These are phyloP conservation scores for Colletotrichum australisinense DNA, from an alignment of 2,329 filamentous ascomycete species.

Conservation along the genomic window DNA sequence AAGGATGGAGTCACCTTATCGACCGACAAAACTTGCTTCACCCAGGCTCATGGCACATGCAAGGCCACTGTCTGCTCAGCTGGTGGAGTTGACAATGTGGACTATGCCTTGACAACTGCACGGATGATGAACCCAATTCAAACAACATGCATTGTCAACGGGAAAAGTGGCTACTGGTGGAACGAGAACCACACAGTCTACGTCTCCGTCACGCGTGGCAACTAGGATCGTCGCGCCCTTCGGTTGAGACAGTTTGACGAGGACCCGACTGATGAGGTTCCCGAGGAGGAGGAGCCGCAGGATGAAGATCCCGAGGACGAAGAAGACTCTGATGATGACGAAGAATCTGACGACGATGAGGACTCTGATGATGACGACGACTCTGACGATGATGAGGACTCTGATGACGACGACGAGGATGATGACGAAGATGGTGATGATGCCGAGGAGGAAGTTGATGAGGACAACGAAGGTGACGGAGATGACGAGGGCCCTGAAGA, in stretches of 20 bases:
- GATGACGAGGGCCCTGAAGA: not conserved
- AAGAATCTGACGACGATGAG: not conserved
- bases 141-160: constrained; percentile 24
- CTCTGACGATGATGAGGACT: too few species aligned
- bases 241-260: not conserved
- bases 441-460: too few species aligned
- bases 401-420: too few species aligned
- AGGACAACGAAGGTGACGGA: not conserved
- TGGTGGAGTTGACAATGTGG: not conserved
- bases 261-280: not conserved
- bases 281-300: not conserved
- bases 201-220: not conserved
- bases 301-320: not conserved
- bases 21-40: not conserved
- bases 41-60: not conserved
- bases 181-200: not conserved
- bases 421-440: too few species aligned
- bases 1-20: not conserved
- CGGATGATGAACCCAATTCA: constrained; percentile 29
- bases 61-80: constrained; percentile 15
- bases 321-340: not conserved
- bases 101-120: not conserved
- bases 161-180: constrained; percentile 12
- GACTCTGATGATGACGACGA: too few species aligned
- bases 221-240: not conserved